phyloP scores from a whole-genome alignment of 768 basidiomycete genomes.

The Pholiota microspora region DNA sequence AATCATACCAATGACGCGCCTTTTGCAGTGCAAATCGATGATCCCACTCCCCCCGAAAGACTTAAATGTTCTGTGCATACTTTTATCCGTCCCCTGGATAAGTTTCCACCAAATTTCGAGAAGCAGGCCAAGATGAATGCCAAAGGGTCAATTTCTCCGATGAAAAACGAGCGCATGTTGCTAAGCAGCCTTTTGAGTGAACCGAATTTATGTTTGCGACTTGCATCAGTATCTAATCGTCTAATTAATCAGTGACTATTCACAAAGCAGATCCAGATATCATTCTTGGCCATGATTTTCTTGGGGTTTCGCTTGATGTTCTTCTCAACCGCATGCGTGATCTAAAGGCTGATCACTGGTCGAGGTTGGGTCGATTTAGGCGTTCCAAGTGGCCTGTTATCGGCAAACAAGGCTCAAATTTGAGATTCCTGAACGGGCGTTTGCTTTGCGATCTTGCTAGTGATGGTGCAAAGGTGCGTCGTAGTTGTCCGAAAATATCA shows the following conservation, averaged over 20 bases:
- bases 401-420: conserved; percentile 79
- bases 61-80: conserved; percentile 83
- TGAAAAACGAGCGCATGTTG: conserved; percentile 82
- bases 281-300: conserved; percentile 92
- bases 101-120: conserved; percentile 86
- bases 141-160: conserved; percentile 68
- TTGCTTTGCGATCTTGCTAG: conserved; percentile 91
- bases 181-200: conserved; percentile 78
- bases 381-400: conserved; percentile 80
- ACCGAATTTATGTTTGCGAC: conserved; percentile 13
- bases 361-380: conserved; percentile 87
- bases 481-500: neutral
- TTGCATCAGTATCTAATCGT: conserved; percentile 3
- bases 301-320: conserved; percentile 87
- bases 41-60: conserved; percentile 86
- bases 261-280: conserved; percentile 92
- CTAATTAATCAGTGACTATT: conserved; percentile 53
- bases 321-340: conserved; percentile 89
- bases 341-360: conserved; percentile 91
- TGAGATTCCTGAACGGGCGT: conserved; percentile 81
- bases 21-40: conserved; percentile 79
- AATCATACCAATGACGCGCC: no score
- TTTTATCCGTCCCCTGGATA: conserved; percentile 85
- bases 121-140: conserved; percentile 57
- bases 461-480: conserved; percentile 83